Base-by-base conservation (phyloP, 148 eudicot genomes). In the Cornus controversa region DNA sequence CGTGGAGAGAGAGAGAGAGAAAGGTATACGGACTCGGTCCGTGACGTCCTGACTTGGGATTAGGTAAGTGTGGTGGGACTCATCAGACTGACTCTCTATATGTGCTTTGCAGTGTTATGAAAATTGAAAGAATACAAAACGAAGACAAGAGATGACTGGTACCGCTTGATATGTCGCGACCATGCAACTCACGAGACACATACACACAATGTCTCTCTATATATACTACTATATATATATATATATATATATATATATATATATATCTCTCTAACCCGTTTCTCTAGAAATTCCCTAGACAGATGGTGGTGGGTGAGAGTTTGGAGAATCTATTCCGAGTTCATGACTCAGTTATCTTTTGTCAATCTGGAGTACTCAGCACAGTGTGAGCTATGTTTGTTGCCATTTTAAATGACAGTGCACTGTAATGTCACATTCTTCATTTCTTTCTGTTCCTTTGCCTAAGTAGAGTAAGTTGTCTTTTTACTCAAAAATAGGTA, bases 81-180 rank as follows among this genome's bases (percentile, higher is more conserved):
- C 45, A 13, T 16, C 57, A 50, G 57, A 50, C 57, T 50, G 20
- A 40, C 45, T 40, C 5, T 40, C 45, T 40, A 9, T 40, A 8
- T 40, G 45, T 40, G 45, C 6, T 66, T 66, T 25, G 40, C 40
- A 64, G 67, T 64, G 67, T 25, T 11, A 9, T 26, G 67, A n/a
- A 25, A 23, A 10, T n/a, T 64, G 67, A 64, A 7, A 64, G 29
- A 24, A 3, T 11, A 64, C 26, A n/a, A 64, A 64, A 26, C 67
- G 78, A 76, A 71, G 80, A 81, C 77, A 76, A 76, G 80, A 81
- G 62, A 50, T 75, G 76, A 80, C 58, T 47, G 76, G 71, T 75
- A 67, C 71, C 66, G 18, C 57, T 50, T 16, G 57, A 50, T 50
- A 50, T 50, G 57, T 50, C 57, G 57, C 57, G 20, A 50, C 57